These are phyloP conservation scores for Rhynchosporium graminicola DNA, from an alignment of 2,329 filamentous ascomycete genomes.

Conservation along the genomic window DNA sequence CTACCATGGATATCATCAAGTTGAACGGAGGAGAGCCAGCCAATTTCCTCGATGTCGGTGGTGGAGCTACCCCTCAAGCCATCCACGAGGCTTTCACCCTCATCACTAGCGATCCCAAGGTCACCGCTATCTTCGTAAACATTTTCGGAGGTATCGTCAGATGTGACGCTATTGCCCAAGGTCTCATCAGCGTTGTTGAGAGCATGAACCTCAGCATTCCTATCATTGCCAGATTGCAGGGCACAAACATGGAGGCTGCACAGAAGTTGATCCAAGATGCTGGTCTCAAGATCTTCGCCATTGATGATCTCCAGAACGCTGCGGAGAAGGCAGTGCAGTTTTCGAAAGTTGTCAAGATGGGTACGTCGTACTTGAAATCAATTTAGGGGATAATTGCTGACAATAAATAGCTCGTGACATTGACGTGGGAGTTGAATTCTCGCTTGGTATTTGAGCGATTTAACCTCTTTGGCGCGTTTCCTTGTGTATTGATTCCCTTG, in stretches of 20 bases:
- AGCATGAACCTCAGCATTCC: slow-evolving; percentile 94
- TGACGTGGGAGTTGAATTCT: slow-evolving; percentile 95
- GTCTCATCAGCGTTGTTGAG: slow-evolving; percentile 92
- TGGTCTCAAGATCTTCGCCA: slow-evolving; percentile 99
- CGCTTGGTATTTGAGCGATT: slow-evolving; percentile 74
- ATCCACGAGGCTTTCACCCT: slow-evolving; percentile 98
- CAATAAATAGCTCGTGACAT: slow-evolving; percentile 75
- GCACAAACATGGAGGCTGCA: slow-evolving; percentile 96
- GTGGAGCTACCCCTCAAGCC: slow-evolving; percentile 92
- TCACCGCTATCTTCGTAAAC: slow-evolving; percentile 99
- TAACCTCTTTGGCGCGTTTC: slow-evolving; percentile 29
- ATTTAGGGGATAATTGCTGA: slow-evolving; percentile 27
- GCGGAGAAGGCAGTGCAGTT: slow-evolving; percentile 99
- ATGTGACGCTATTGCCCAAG: slow-evolving; percentile 95
- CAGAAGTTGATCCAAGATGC: slow-evolving; percentile 94
- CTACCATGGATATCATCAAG: slow-evolving; percentile 99
- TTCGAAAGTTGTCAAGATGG: slow-evolving; percentile 99
- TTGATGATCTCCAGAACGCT: slow-evolving; percentile 94
- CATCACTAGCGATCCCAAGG: slow-evolving; percentile 97
- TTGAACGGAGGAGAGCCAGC: slow-evolving; percentile 93
- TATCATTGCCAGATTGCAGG: slow-evolving; percentile 95
- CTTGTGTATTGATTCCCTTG: slow-evolving; percentile 40
- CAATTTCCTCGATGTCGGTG: slow-evolving; percentile 98
- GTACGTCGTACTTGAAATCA: slow-evolving; percentile 51
- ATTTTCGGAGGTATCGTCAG: slow-evolving; percentile 99